Evolutionary conservation across 2,329 filamentous ascomycete genomes (phyloP).

Genomic region (Thielaviopsis musarum): DNA sequence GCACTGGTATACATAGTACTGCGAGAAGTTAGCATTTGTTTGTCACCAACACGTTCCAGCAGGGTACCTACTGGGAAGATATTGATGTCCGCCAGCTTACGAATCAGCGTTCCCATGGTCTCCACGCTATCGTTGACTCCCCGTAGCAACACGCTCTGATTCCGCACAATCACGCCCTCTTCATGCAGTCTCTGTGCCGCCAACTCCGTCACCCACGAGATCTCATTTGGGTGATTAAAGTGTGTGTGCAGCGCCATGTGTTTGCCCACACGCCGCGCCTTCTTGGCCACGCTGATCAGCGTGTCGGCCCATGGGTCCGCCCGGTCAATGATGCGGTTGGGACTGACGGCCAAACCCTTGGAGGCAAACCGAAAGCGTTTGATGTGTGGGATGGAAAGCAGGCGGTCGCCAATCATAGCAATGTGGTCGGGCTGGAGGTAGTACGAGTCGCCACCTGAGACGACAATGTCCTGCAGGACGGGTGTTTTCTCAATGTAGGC

Average conservation of each 20-base stretch:
- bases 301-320: conserved; percentile 36
- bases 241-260: conserved; percentile 47
- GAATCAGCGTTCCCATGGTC: conserved; percentile 37
- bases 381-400: conserved; percentile 40
- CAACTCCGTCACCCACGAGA: conserved; percentile 39
- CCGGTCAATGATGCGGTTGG: conserved; percentile 35
- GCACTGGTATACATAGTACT: conserved; percentile 51
- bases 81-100: conserved; percentile 35
- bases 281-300: conserved; percentile 32
- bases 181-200: conserved; percentile 34
- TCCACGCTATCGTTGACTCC: conserved; percentile 39
- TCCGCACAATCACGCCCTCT: conserved; percentile 23
- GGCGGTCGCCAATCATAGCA: conserved; percentile 33
- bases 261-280: conserved; percentile 36
- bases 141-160: conserved; percentile 41
- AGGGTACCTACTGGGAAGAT: conserved; percentile 34
- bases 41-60: neutral
- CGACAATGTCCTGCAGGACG: conserved; percentile 38
- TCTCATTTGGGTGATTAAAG: conserved; percentile 45
- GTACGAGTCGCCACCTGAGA: conserved; percentile 47
- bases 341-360: conserved; percentile 43
- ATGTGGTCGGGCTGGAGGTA: conserved; percentile 37
- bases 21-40: neutral
- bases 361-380: conserved; percentile 43
- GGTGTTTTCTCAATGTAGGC: conserved; percentile 35